Conservation (phyloP, 139 green algal genomes). For the Spirogloea muscicola region DNA sequence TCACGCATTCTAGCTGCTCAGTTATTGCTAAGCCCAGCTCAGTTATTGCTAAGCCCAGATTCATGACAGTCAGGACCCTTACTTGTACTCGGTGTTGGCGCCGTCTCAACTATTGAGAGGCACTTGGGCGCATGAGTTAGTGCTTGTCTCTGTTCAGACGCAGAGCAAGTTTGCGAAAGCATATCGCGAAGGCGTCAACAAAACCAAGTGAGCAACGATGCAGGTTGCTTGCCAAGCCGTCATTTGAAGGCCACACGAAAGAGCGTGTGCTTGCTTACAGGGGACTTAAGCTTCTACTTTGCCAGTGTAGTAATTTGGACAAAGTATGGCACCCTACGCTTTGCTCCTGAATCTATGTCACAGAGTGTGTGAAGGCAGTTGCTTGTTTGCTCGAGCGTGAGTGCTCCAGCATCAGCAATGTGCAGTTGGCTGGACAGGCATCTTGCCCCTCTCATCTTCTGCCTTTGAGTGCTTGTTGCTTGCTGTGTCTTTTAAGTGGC, state of each 20-base stretch:
- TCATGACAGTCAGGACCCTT: too few relatives aligned
- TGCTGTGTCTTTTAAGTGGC: slow-evolving; percentile 4
- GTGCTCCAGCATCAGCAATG: too few relatives aligned
- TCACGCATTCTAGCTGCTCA: neutral
- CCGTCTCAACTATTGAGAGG: neutral
- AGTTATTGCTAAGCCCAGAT: neutral
- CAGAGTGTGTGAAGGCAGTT: too few relatives aligned
- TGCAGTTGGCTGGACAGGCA: too few relatives aligned
- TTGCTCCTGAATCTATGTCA: too few relatives aligned
- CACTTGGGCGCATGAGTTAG: neutral
- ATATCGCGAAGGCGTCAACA: slow-evolving; percentile 82
- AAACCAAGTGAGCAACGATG: slow-evolving; percentile 53
- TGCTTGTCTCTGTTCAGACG: slow-evolving; percentile 30
- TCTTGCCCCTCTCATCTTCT: neutral
- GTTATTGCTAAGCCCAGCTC: neutral
- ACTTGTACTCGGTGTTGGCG: neutral
- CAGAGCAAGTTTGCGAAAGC: slow-evolving; percentile 75
- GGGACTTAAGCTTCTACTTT: too few relatives aligned
- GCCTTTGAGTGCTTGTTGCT: slow-evolving; percentile 2
- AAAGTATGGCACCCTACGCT: too few relatives aligned
- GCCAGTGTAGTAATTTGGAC: too few relatives aligned
- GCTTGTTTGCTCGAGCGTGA: too few relatives aligned
- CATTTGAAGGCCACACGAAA: too few relatives aligned
- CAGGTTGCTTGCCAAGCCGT: too few relatives aligned
- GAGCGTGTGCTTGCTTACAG: too few relatives aligned